phyloP scores from a whole-genome alignment of 2,329 filamentous ascomycete species.

The Boeremia lycopersici region DNA sequence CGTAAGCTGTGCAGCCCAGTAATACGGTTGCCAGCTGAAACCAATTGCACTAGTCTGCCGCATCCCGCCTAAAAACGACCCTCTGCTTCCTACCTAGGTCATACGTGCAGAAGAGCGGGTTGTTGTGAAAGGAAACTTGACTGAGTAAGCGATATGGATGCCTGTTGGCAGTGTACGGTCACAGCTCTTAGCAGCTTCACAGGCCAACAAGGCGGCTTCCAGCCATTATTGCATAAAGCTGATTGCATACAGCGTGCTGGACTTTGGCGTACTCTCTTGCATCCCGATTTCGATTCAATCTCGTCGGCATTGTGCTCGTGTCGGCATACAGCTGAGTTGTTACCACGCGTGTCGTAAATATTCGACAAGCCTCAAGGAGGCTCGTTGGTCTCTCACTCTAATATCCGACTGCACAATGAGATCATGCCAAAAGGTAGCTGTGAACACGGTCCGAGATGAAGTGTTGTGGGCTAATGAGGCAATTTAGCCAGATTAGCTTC shows the following conservation, averaged over 20 bases:
- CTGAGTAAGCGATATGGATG: not conserved
- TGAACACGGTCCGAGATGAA: slow-evolving; percentile 5
- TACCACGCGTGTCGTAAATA: not conserved
- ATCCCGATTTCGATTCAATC: not conserved
- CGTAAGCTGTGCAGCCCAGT: too few relatives aligned
- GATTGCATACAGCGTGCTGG: not conserved
- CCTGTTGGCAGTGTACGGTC: not conserved
- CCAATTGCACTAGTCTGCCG: too few relatives aligned
- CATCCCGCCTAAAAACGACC: too few relatives aligned
- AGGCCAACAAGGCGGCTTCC: not conserved
- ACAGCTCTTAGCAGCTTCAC: not conserved
- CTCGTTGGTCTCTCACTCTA: not conserved
- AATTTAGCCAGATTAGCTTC: slow-evolving; percentile 21
- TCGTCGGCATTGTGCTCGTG: not conserved
- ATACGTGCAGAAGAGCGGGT: not conserved
- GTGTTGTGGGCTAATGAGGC: slow-evolving; percentile 11
- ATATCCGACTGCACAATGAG: slow-evolving; percentile 1
- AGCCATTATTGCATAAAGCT: not conserved
- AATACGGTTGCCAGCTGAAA: too few relatives aligned
- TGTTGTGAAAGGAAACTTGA: not conserved
- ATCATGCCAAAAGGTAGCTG: slow-evolving; percentile 3
- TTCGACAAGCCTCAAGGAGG: not conserved
- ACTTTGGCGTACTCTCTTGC: not conserved
- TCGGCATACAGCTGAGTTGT: not conserved
- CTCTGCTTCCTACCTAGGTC: not conserved